Evolutionary conservation across 2,329 filamentous ascomycete genomes (phyloP), one percentile per base, ranked within the genome.

Genomic region (Aaosphaeria arxii): DNA sequence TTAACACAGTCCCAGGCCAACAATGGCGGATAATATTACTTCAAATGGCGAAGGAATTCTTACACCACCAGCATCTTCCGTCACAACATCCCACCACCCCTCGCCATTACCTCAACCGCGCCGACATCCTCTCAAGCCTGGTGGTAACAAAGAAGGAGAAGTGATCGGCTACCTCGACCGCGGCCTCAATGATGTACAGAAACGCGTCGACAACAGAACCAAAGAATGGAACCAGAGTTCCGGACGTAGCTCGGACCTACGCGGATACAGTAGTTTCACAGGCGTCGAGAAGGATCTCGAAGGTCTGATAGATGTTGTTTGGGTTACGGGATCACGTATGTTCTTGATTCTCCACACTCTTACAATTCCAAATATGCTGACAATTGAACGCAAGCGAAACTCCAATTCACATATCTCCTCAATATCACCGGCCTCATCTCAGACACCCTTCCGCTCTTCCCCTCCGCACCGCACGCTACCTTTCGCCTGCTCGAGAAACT

Each of bases 261-360:
- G 70, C 32, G 81, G 81, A 1, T 87, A 86, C 54, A 73, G 75
- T 46, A 81, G 71, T 44, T 88, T 92, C 66, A 77, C 74, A 43
- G 86, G 91, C 61, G 80, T 90, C 4, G 89, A 83, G 46, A 81
- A 75, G 48, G 90, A 96, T 61, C 70, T 95, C 1, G 87, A 91
- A 47, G 77, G 78, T 5, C 66, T 96, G 9, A 73, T 95, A 11
- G 87, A 95, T 67, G 80, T 95, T 6, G 72, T 96, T 5, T 97
- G 92, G 92, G 80, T 89, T 24, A 89, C 86, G 30, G 89, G 88
- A 7, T 96, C 91, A 24, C 90, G 90, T 91, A 77, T 66, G 88
- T 77, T 30, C 42, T 40, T 32, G 6, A 13, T 42, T n/a, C 13
- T 40, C 29, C 35, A 13, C 13, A n/a, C 28, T 38, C 29, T 24